A percentile compares a stretch with the other conserved stretches of the same genome.
These are phyloP conservation scores for Sabuloglossum arenarium DNA, from an alignment of 495 filamentous ascomycete genomes.

Conservation along the genomic window DNA sequence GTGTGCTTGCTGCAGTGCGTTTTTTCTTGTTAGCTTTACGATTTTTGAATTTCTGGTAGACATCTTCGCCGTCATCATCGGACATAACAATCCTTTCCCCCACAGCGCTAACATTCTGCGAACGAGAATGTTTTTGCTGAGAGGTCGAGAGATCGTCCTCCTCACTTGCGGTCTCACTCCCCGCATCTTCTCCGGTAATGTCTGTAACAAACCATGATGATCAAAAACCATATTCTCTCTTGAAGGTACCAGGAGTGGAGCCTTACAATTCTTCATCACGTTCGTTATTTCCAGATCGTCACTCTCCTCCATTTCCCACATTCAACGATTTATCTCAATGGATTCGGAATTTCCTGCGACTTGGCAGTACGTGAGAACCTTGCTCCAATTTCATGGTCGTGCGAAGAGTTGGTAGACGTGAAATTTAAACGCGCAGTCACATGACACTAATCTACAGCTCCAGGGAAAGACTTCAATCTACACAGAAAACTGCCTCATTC, in stretches of 20 bases:
- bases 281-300: slow-evolving; percentile 11
- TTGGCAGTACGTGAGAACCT: no score
- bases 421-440: neutral
- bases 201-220: neutral
- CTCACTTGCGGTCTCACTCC: neutral
- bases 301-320: slow-evolving; percentile 5
- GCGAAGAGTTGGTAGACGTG: neutral
- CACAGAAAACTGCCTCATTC: neutral
- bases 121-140: neutral
- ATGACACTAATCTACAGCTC: neutral
- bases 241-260: neutral
- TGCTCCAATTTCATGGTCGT: neutral
- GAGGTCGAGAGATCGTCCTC: neutral
- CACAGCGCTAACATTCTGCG: neutral
- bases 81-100: slow-evolving; percentile 13
- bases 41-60: slow-evolving; percentile 37
- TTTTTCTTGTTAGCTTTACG: slow-evolving; percentile 35
- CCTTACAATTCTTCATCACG: neutral
- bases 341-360: neutral
- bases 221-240: neutral
- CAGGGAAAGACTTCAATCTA: neutral
- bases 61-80: slow-evolving; percentile 26
- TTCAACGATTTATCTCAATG: neutral
- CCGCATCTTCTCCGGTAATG: neutral
- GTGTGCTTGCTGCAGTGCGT: slow-evolving; percentile 24